phyloP scores from a whole-genome alignment of 345 rosid genomes.

The Hibiscus tridactylites region DNA sequence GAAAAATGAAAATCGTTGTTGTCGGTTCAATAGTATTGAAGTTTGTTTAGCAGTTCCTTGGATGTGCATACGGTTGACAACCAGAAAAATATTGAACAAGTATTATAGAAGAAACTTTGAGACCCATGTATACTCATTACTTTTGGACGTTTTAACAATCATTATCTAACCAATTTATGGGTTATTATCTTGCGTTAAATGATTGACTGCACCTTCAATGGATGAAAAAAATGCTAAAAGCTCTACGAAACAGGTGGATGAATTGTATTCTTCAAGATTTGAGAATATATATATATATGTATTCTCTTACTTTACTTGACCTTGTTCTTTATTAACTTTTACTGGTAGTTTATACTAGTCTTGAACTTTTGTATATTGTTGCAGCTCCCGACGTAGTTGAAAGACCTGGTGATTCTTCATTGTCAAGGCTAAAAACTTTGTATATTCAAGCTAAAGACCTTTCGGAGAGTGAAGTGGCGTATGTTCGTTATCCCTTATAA shows the following conservation, averaged over 20 bases:
- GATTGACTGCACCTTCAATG: no score
- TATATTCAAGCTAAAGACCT: constrained; percentile 79
- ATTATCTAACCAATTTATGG: no score
- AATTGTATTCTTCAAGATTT: no score
- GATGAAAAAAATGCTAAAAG: no score
- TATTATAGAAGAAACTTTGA: background rate
- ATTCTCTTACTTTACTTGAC: background rate
- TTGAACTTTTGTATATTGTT: constrained; percentile 18
- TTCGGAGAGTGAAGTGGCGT: constrained; percentile 80
- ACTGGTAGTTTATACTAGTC: background rate
- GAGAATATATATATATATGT: no score
- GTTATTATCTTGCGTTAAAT: no score
- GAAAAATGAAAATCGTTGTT: no score
- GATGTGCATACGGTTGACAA: background rate
- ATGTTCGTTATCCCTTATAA: constrained; percentile 13
- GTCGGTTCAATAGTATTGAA: background rate
- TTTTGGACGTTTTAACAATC: no score
- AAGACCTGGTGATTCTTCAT: constrained; percentile 79
- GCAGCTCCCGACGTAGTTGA: constrained; percentile 92
- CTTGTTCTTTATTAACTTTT: background rate
- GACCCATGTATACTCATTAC: no score
- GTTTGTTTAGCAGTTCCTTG: background rate
- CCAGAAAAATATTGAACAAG: background rate
- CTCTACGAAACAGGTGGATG: no score
- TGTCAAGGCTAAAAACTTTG: constrained; percentile 43